Base-by-base conservation (phyloP, 176 grass and related monocot species). In the Zoysia pacifica region DNA sequence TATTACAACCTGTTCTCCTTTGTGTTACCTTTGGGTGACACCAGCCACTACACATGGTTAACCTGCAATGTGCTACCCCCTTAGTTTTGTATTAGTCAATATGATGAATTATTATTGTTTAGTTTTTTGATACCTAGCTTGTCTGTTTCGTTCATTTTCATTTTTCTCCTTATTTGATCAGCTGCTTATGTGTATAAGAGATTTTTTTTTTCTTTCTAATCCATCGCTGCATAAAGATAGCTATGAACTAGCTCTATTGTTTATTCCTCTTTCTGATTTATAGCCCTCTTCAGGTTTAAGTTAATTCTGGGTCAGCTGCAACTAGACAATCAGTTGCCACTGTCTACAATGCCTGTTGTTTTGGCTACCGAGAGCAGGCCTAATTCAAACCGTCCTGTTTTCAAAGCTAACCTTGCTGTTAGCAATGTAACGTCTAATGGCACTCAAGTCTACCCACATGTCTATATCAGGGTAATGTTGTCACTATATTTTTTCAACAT, bases 271-370 rank as follows among this genome's bases (percentile, higher is more conserved):
- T 45, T 44, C 46, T 52, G 70, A 81, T 11, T 10, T 67, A 15
- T 6, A 65, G 18, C 46, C 1, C 11, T 81, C 82, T 91, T 72
- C 94, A 98, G 92, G 92, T 91, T 98, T 88, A 98, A 98, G 71
- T 85, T 98, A 64, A 91, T 92, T 78, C 71, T 94, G 81, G 95
- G 95, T 69, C 72, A 89, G 43, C 75, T 98, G 67, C 95, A 98
- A 84, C 84, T 98, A 79, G 95, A 98, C 89, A 98, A 98, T 94
- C 92, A 94, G 73, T 82, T 98, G 61, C 95, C 95, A 83, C 61
- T 98, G 52, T 89, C 95, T 58, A 61, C 88, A 75, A 94, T 94
- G 90, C 96, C 96, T 91, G 96, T 98, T 98, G 49, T 87, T 84
- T 87, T 98, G 67, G 84, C 92, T 65, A 93, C 88, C 76, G 92